Evolutionary conservation across 179 eudicot species (phyloP), one percentile per base, ranked within the genome.

Genomic region (Beta corolliflora): DNA sequence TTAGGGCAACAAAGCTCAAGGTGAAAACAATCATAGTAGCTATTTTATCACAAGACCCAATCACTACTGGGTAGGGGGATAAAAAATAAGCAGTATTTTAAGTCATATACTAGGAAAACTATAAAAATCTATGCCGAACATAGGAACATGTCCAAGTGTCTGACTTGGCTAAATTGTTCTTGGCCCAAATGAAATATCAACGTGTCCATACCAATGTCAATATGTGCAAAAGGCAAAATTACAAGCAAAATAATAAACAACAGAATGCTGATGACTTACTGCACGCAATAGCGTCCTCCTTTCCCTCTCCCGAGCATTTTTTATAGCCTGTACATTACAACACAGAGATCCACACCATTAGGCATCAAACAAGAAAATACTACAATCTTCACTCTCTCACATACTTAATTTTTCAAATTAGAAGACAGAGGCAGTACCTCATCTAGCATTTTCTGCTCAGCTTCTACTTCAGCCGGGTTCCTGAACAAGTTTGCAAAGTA

Each of bases 391-490:
- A 23, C 53, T 45, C 12, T 29, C 21, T 18, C 13, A 8, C 36
- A 63, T 25, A 25, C 45, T 53, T 41, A 69, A 31, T 29, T 71
- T 44, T 61, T 50, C 3, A 69, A 68, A 44, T 15, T 50, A 72
- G 41, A 71, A 45, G 60, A 60, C 63, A 82, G 8, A 68, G 54
- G 4, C 13, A 59, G 16, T 54, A 94, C 98, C 92, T 90, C 95
- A 81, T 94, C 94, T 14, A 94, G 92, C 78, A 77, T 73, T 89
- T 93, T 94, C 88, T 94, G 89, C 85, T 93, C 98, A 74, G 94
- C 93, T 88, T 94, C 95, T 53, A 90, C 91, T 84, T 94, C 97
- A 46, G 84, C 80, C 6, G 79, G 5, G 68, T 93, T 95, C 79
- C 98, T 94, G 83, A 71, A 83, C 25, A 74, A 5, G 29, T 73